Base-by-base conservation (phyloP, 495 filamentous ascomycete genomes). In the Cudoniella acicularis region DNA sequence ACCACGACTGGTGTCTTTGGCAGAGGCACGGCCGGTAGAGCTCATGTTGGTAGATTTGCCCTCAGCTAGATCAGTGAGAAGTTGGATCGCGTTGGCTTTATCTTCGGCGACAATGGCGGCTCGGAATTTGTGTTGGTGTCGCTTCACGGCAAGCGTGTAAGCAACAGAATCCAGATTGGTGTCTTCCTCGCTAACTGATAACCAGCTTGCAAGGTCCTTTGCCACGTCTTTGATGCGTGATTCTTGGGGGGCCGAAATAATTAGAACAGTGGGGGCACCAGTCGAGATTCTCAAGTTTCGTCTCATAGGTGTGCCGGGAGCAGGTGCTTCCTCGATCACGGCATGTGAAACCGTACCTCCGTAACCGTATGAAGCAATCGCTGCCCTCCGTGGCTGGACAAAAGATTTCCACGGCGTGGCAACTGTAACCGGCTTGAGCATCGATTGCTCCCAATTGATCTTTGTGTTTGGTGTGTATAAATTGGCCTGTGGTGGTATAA, bases 391-490 rank as follows among this genome's bases (percentile, higher is more conserved):
- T 51, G 48, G 71, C 70, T 11, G 69, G 54, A 54, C 8, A 10
- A 20, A 8, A 11, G 10, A 11, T 48, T 11, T 11, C 45, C 45
- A 48, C 8, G 10, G 8, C 66, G 64, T 25, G 67, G 64, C n/a
- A 66, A 66, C 27, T 49, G 21, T 43, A 3, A 26, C n/a, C 3
- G 22, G 3, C 10, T 0, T 41, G 24, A 59, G 10, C 11, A n/a
- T 42, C 3, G 13, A 18, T 2, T 10, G 73, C 20, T 80, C 74
- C 49, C 86, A 77, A 16, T 41, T n/a, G 9, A 76, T 69, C 16
- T 67, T 67, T 0, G 76, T 70, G 45, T 82, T 87, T 0, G 75
- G 60, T 2, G 68, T 73, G 18, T 79, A 72, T 45, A 85, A 77
- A 24, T 78, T 73, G 16, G 82, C 60, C 52, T 75, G 75, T 10